Evolutionary conservation across 176 grass and related monocot genomes (phyloP).

Genomic region (Oryza australiensis): DNA sequence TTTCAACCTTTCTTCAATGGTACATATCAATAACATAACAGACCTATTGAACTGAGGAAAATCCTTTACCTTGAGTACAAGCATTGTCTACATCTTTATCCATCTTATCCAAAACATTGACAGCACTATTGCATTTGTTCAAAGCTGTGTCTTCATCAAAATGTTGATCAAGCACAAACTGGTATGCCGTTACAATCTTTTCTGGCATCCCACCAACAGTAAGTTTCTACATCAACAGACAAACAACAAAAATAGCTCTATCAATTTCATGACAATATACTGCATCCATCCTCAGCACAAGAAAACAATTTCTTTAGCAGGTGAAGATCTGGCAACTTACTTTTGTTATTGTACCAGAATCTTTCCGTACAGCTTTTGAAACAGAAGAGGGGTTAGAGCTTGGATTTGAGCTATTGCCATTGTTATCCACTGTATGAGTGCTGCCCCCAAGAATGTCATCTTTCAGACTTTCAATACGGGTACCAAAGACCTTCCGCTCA

Average conservation of each 20-base stretch:
- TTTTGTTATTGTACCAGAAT: conserved; percentile 67
- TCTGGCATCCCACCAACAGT: conserved; percentile 88
- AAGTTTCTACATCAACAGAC: conserved; percentile 71
- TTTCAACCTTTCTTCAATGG: neutral
- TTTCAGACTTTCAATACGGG: conserved; percentile 69
- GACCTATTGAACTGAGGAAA: conserved; percentile 28
- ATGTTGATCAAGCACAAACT: conserved; percentile 70
- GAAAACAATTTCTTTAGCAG: conserved; percentile 26
- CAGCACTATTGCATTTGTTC: conserved; percentile 66
- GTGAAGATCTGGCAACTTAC: conserved; percentile 52
- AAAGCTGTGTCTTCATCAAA: conserved; percentile 74
- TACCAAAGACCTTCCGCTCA: conserved; percentile 91
- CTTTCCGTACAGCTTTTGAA: conserved; percentile 65
- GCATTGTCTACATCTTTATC: conserved; percentile 68
- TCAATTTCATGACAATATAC: conserved; percentile 33
- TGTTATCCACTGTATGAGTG: conserved; percentile 40
- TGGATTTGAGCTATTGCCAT: conserved; percentile 60
- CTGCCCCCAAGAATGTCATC: conserved; percentile 70
- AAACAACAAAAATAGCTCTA: conserved; percentile 35
- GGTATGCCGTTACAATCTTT: conserved; percentile 85
- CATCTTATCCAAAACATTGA: conserved; percentile 67
- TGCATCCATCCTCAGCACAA: conserved; percentile 22
- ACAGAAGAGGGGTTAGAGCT: conserved; percentile 58
- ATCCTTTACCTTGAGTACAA: conserved; percentile 64
- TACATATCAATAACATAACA: neutral